Evolutionary conservation across 139 green algal species (phyloP), one percentile per base, ranked within the genome.

Genomic region (Mychonastes homosphaera): DNA sequence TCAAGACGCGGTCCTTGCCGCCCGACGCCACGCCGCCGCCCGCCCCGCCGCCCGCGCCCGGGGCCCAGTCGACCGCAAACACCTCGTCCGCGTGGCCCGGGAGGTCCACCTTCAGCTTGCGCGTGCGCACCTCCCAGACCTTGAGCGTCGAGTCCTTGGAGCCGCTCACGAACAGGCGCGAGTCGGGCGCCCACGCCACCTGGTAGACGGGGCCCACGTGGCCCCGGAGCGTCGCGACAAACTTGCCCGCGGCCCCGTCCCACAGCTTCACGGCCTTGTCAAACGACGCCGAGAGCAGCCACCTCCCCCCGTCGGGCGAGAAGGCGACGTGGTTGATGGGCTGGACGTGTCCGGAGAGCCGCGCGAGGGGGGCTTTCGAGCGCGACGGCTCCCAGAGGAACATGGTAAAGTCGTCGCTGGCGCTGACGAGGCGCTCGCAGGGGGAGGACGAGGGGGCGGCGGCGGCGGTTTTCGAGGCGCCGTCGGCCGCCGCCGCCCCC

Each of bases 241-340:
- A 98, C 8, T 64, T 82, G 28, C 92, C 92, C 34, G 80, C 92
- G 2, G 80, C 3, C 0, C 92, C 92, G 58, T 97, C 82, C 92
- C 92, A 99, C 39, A 99, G 72, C 79, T 95, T 96, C 26, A 98
- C 75, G 18, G 71, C 76, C 76, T 98, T 97, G 84, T 99, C 92
- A 65, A 99, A 99, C 10, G 82, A 94, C 2, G 87, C 92, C 38
- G 69, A 87, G 13, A 87, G 77, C 24, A 99, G 79, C 77, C 74
- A 93, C n/a, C 82, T 75, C n/a, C n/a, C n/a, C 6, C 91, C 91
- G 53, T 99, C 84, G 18, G 92, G 92, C 0, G 87, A 96, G 68
- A 99, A 99, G 0, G 75, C 67, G 7, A 98, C 87, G 67, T 99
- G 91, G 52, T 98, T 98, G 54, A 99, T 86, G 6, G 97, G 82